Percentiles rank a stretch among this genome's conserved stretches.
Evolutionary conservation across 1,284 basidiomycete species (phyloP).

Genomic region (Heterobasidion irregulare): DNA sequence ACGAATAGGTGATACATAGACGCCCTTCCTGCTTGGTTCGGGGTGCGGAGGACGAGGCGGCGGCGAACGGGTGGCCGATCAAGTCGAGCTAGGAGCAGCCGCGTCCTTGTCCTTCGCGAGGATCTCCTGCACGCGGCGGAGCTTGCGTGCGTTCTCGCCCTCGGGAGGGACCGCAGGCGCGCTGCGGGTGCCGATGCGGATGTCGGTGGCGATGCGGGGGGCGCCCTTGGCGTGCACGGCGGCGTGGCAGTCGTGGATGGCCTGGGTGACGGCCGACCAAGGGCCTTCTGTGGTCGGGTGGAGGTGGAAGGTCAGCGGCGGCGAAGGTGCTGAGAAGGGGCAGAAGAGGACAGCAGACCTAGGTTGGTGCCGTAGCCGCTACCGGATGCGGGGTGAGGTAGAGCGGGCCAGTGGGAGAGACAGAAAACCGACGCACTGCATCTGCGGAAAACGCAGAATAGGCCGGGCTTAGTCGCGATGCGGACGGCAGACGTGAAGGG

Average conservation of each 20-base stretch:
- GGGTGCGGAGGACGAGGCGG: too few relatives aligned
- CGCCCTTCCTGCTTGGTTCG: too few relatives aligned
- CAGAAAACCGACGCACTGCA: constrained; percentile 50
- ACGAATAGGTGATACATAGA: not conserved
- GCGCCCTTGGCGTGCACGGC: constrained; percentile 78
- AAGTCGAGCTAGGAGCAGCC: too few relatives aligned
- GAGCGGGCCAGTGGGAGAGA: not conserved
- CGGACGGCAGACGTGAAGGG: constrained; percentile 1
- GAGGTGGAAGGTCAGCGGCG: constrained; percentile 2
- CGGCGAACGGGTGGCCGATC: too few relatives aligned
- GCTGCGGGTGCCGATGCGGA: constrained; percentile 82
- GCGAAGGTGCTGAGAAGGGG: not conserved
- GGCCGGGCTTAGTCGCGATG: not conserved
- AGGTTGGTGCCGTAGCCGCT: constrained; percentile 90
- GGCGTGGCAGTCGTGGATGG: constrained; percentile 81
- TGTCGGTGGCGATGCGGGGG: constrained; percentile 76
- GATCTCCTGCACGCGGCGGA: constrained; percentile 74
- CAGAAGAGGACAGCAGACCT: constrained; percentile 31
- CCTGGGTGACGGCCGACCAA: constrained; percentile 73
- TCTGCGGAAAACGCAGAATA: constrained; percentile 29
- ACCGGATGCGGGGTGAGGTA: constrained; percentile 7
- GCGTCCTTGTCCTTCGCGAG: constrained; percentile 30
- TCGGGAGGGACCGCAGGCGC: constrained; percentile 22
- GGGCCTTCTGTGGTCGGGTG: constrained; percentile 54
- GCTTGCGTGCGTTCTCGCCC: constrained; percentile 73